Evolutionary conservation across 75 land plant genomes (phyloP).

Genomic region (Chamaecyparis obtusa): DNA sequence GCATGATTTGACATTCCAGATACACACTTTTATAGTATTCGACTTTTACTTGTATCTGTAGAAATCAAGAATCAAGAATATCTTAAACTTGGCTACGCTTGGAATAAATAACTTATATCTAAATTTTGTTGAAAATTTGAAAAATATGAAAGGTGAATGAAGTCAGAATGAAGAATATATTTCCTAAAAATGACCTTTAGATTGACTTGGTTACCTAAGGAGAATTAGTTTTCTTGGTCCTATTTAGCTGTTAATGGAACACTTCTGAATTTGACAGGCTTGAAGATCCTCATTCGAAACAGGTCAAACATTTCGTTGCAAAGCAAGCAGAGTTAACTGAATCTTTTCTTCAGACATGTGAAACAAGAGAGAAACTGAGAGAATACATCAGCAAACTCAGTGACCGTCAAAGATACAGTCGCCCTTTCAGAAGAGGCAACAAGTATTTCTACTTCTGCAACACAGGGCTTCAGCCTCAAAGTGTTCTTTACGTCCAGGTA

Average conservation of each 20-base stretch:
- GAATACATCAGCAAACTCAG: constrained; percentile 55
- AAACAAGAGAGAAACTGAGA: constrained; percentile 56
- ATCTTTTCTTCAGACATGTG: constrained; percentile 59
- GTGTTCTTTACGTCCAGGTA: constrained; percentile 86
- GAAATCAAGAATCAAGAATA: not conserved
- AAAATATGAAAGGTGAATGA: not conserved
- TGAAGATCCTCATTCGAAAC: constrained; percentile 82
- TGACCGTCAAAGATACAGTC: constrained; percentile 72
- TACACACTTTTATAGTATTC: not conserved
- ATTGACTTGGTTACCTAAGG: not conserved
- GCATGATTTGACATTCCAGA: constrained; percentile 6
- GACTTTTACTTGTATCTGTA: not conserved
- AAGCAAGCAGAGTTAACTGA: constrained; percentile 72
- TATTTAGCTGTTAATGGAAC: not conserved
- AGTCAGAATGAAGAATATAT: not conserved
- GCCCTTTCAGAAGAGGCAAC: constrained; percentile 70
- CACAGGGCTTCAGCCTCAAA: constrained; percentile 86
- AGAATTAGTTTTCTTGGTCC: not conserved
- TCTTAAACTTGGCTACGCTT: not conserved
- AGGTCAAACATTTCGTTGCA: constrained; percentile 75
- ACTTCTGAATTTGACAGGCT: constrained; percentile 49
- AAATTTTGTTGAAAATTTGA: not conserved
- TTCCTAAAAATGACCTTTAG: too few relatives aligned
- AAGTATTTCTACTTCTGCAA: constrained; percentile 89
- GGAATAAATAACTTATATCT: not conserved